Evolutionary conservation across 441 rosid species (phyloP), one percentile per base, ranked within the genome.

Genomic region (Dalechampia spathulata): DNA sequence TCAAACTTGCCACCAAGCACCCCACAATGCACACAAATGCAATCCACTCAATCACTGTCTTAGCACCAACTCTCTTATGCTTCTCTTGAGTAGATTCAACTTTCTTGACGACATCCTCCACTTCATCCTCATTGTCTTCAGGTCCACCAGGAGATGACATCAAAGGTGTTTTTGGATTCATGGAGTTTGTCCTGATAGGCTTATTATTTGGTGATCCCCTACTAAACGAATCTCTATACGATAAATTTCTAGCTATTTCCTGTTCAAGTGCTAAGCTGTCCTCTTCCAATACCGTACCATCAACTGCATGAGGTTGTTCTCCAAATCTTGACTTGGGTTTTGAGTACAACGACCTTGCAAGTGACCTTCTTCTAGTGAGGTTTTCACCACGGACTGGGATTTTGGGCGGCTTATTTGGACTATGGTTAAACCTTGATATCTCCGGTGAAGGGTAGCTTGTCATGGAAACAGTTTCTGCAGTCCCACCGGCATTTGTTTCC

Each of bases 321-420:
- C 76, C 90, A 49, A 91, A 91, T 66, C 98, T 81, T 19, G 95
- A 88, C 68, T 84, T 91, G 15, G 93, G 75, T 71, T 83, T 91
- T 20, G 87, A 84, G 73, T 72, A 78, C 52, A 68, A 68, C 4
- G 90, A 82, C 77, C 80, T 73, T 2, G 77, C 26, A 25, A 88
- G 15, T 32, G 95, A 63, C 60, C 60, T 82, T 46, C 75, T 77
- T 16, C 85, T 50, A 13, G 21, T 6, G 26, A 79, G 61, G 39
- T 73, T 69, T 39, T 68, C 87, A 15, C 22, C 67, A 55, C 44
- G 27, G 27, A 66, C 40, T 11, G 90, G 86, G 54, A 53, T 19
- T 65, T 73, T 85, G 5, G 95, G 92, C 5, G 90, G 95, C 84
- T 76, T 82, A 27, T 67, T 72, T 15, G 71, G 61, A 45, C 71